Conservation (phyloP, 805 yeast genomes). For the Myxozyma mucilagina region DNA sequence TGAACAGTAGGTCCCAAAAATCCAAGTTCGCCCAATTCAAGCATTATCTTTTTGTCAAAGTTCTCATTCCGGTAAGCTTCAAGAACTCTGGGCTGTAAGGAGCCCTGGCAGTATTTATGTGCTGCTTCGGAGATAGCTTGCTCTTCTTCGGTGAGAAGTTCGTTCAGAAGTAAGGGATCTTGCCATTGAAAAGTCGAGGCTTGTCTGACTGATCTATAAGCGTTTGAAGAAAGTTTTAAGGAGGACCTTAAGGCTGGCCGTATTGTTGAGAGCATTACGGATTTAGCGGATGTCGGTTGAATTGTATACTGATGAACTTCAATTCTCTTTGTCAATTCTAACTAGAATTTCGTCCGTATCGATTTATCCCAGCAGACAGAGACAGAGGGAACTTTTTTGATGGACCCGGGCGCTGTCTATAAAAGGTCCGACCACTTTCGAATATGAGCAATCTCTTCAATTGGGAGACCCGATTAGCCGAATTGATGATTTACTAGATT, state of each 20-base stretch:
- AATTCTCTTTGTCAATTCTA: background rate
- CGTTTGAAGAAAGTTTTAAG: background rate
- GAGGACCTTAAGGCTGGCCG: background rate
- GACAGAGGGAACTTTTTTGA: too few relatives aligned
- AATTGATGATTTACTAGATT: too few relatives aligned
- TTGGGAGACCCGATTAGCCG: too few relatives aligned
- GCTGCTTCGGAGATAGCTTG: conserved; percentile 43
- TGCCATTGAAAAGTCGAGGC: conserved; percentile 41
- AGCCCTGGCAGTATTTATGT: conserved; percentile 43
- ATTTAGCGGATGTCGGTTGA: background rate
- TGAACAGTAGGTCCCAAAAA: conserved; percentile 45
- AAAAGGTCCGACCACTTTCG: too few relatives aligned
- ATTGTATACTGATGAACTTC: background rate
- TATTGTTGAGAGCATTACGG: background rate
- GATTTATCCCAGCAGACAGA: too few relatives aligned
- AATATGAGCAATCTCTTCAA: too few relatives aligned
- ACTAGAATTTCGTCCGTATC: too few relatives aligned
- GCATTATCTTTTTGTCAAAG: conserved; percentile 42
- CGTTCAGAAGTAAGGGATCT: conserved; percentile 42
- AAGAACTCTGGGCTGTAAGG: conserved; percentile 43
- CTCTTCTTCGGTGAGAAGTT: conserved; percentile 45
- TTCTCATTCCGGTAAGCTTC: conserved; percentile 46
- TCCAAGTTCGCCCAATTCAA: conserved; percentile 47
- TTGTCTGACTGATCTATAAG: background rate
- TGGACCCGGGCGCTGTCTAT: too few relatives aligned